A percentile compares a stretch with the other conserved stretches of the same genome.
These are phyloP conservation scores for Durusdinium trenchii DNA, from an alignment of 73 alveolate genomes.

Conservation along the genomic window DNA sequence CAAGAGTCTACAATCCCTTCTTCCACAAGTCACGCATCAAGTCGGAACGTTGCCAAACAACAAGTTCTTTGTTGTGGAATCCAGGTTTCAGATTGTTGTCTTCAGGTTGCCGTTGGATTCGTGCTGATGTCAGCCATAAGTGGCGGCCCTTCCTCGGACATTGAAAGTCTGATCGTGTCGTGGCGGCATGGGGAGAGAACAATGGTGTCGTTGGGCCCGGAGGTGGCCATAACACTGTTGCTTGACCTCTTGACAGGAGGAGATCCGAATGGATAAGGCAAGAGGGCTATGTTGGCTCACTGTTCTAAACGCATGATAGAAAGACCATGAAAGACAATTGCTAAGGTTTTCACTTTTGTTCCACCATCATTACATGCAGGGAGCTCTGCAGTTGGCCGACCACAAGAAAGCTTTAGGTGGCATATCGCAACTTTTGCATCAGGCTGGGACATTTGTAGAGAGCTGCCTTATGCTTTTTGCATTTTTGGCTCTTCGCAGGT, in stretches of 20 bases:
- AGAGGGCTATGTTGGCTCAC: no score
- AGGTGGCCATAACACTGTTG: neutral
- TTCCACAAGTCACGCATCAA: no score
- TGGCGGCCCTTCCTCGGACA: conserved; percentile 18
- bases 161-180: conserved; percentile 43
- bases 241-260: neutral
- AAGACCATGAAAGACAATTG: neutral
- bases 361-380: no score
- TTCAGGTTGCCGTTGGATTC: no score
- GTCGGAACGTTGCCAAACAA: no score
- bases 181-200: neutral
- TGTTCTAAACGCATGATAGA: no score
- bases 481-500: conserved; percentile 24
- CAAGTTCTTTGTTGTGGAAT: no score
- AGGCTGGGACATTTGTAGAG: neutral
- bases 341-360: no score
- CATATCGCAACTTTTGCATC: conserved; percentile 64
- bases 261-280: conserved; percentile 66
- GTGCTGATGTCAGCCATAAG: conserved; percentile 61
- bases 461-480: neutral
- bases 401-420: neutral
- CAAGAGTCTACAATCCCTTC: no score
- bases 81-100: no score
- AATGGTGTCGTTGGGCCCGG: neutral
- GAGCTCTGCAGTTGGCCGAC: neutral